Percentiles rank a stretch among this genome's conserved stretches.
Evolutionary conservation across 306 rosid genomes (phyloP).

Genomic region (Prunus mume): DNA sequence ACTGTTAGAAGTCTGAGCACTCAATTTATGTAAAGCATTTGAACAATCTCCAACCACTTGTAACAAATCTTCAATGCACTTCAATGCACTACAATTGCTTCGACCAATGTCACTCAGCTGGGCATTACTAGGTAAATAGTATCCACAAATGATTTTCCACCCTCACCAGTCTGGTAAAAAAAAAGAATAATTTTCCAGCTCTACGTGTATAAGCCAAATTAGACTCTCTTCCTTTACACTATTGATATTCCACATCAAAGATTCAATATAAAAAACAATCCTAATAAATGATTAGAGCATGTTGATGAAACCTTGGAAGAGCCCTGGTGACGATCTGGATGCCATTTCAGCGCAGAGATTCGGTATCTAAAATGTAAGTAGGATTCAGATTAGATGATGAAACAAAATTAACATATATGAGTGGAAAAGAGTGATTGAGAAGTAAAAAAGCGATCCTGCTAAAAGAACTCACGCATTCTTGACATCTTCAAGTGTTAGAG

Average conservation of each 20-base stretch:
- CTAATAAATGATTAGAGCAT: neutral
- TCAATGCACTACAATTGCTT: neutral
- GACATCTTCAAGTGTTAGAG: conserved; percentile 71
- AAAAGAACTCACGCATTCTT: conserved; percentile 71
- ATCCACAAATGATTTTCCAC: neutral
- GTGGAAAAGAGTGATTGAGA: neutral
- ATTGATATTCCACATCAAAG: neutral
- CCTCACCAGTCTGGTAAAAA: neutral
- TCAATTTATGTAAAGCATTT: neutral
- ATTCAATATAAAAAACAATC: neutral
- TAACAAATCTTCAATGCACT: neutral
- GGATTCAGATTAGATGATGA: neutral
- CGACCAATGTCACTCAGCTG: neutral
- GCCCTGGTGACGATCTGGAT: conserved; percentile 93
- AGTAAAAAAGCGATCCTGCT: neutral
- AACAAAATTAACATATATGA: neutral
- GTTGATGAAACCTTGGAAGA: conserved; percentile 59
- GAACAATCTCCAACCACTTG: neutral
- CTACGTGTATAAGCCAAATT: neutral
- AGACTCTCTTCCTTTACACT: neutral
- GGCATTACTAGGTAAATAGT: neutral
- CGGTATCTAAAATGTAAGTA: conserved; percentile 51
- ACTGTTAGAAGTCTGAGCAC: neutral
- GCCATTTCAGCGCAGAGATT: conserved; percentile 82
- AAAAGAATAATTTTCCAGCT: neutral